Base-by-base conservation (phyloP, 352 stramenopile genomes). In the Albugo laibachii region DNA sequence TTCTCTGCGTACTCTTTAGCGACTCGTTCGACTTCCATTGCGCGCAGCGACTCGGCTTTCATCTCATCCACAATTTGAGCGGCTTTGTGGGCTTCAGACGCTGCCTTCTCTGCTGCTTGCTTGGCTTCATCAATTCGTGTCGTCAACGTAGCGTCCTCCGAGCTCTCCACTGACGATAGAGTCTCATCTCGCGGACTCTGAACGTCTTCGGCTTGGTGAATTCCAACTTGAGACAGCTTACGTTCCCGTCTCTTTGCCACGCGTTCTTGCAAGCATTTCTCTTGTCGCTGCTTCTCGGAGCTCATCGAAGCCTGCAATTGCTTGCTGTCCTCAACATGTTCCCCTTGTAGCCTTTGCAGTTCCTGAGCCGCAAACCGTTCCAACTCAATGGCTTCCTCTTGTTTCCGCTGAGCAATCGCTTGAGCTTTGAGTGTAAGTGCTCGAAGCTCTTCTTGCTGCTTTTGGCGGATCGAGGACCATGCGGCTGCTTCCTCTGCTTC, bases 1-100 rank as follows among this genome's bases (percentile, higher is more conserved):
- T 80, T 84, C 5, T 66, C 69, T 24, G 80, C 55, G 36, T 80
- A 83, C 16, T 89, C 76, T 0, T 43, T 59, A 21, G 66, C 63
- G 18, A 89, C 57, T 34, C 79, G 70, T 46, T 70, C 66, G 11
- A 79, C 58, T 51, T 85, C 73, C 12, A 59, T 21, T 35, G 57
- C 52, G 19, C 69, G 61, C 3, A 66, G 65, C 0, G 53, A 66
- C 39, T 84, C 24, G 24, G 24, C 24, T 31, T 31, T 31, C 24
- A 31, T 31, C 24, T 31, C 24, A 8, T 31, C 24, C 3, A 31
- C 24, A 31, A 31, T 31, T 31, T 31, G 70, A 16, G 65, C 58
- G 0, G 65, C 69, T 14, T 63, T 54, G 11, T 72, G 59, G 11
- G 63, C 41, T 37, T 52, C 56, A 36, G 63, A 62, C 2, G 71